A percentile compares a stretch with the other conserved stretches of the same genome.
Conservation (phyloP, 495 filamentous ascomycete genomes). For the Aspergillus nanangensis region DNA sequence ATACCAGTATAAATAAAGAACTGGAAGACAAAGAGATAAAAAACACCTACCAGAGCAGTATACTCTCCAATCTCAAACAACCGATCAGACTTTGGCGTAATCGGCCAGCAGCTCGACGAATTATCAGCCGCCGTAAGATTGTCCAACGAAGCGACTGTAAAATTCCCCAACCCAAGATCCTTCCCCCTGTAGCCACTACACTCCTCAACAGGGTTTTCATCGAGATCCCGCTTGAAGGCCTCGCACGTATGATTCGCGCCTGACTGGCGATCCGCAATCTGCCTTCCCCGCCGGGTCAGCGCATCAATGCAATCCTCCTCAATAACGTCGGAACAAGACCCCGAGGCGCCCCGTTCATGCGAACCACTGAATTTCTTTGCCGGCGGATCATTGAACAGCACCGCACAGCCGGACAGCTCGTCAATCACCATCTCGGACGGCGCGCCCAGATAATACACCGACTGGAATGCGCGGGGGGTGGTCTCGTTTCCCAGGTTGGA, state of each 20-base stretch:
- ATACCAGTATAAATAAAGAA: not conserved
- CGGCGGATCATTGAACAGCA: constrained; percentile 10
- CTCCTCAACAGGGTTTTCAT: not conserved
- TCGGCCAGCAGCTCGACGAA: constrained; percentile 12
- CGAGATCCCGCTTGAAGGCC: not conserved
- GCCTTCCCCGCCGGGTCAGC: constrained; percentile 3
- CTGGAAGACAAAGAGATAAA: not conserved
- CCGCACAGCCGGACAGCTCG: constrained; percentile 7
- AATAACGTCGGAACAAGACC: constrained; percentile 16
- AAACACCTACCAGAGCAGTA: constrained; percentile 1
- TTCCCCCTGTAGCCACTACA: constrained; percentile 2
- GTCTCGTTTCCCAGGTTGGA: not conserved
- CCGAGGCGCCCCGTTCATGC: constrained; percentile 3
- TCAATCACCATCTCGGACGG: not conserved
- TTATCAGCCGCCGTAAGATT: constrained; percentile 2
- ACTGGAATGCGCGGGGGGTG: constrained; percentile 5
- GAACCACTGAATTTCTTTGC: not conserved
- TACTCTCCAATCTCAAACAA: constrained; percentile 5
- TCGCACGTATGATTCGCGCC: constrained; percentile 5
- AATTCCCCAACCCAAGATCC: constrained; percentile 7
- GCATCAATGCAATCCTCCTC: constrained; percentile 9
- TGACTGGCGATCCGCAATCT: not conserved
- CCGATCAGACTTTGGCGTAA: constrained; percentile 8
- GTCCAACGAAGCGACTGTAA: constrained; percentile 4
- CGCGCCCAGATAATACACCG: constrained; percentile 12